These are phyloP conservation scores for Lactarius tabidus DNA, from an alignment of 768 basidiomycete species.

Conservation along the genomic window DNA sequence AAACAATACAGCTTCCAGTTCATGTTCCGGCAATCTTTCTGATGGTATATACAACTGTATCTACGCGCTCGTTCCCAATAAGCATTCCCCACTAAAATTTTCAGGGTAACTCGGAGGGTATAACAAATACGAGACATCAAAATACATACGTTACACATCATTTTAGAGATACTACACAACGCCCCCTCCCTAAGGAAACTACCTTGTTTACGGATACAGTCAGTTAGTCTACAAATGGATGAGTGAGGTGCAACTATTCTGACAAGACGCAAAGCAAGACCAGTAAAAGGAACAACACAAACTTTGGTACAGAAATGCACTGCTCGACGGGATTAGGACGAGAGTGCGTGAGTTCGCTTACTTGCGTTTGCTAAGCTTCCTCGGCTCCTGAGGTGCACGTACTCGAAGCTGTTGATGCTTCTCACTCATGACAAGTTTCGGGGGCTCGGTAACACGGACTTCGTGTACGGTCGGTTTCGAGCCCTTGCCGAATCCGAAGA, in stretches of 20 bases:
- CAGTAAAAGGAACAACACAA: background rate
- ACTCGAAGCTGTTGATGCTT: background rate
- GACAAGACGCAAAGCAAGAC: background rate
- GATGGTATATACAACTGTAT: conserved; percentile 21
- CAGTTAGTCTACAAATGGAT: background rate
- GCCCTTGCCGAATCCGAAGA: conserved; percentile 25
- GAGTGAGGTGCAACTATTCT: background rate
- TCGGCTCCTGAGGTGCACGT: background rate
- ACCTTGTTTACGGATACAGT: background rate
- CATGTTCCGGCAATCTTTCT: conserved; percentile 70
- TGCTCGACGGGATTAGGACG: background rate
- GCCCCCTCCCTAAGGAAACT: background rate
- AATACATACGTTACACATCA: conserved; percentile 17
- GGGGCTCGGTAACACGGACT: conserved; percentile 14
- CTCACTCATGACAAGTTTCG: background rate
- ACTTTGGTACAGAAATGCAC: background rate
- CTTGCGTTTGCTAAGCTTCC: conserved; percentile 21
- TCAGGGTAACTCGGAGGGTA: background rate
- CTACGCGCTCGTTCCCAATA: background rate
- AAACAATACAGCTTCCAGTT: conserved; percentile 99
- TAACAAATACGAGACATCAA: background rate
- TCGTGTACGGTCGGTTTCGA: conserved; percentile 18
- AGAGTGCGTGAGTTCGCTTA: background rate
- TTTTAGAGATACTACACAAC: conserved; percentile 10
- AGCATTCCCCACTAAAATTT: background rate